Evolutionary conservation across 371 early-diverging fungal genomes (phyloP), one percentile per base, ranked within the genome.

Genomic region (Circinella minor): DNA sequence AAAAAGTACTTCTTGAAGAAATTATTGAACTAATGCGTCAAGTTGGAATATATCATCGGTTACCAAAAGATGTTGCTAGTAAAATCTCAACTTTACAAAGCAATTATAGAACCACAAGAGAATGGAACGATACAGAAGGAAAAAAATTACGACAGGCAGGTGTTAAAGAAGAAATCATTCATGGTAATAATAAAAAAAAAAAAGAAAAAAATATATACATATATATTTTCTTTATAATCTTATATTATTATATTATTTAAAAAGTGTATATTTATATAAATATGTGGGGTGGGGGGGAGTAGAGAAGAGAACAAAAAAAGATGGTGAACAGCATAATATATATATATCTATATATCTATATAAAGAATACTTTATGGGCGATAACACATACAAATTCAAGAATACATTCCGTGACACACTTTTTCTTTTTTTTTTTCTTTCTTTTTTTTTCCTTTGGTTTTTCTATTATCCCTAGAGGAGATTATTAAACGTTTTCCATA

Each of bases 51-150:
- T 74, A 80, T 60, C 83, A 83, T 69, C 83, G 83, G 14, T 54
- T 80, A 5, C 81, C 83, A 0, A 83, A 83, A 63, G 83, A 83
- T 59, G 79, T 83, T 0, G 83, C 83, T 36, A 74, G 75, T 34
- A 83, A 83, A 46, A 83, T 83, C 46, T 83, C 83, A 17, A 83
- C 83, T 9, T 59, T 83, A 17, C 83, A 83, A 64, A 79, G 79
- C 47, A 83, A 83, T 63, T 83, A 83, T 66, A 76, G 81, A 62
- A 64, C 77, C 14, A 74, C 81, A 57, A 77, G 81, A 66, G 83
- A 83, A 74, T 83, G 83, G 83, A 74, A 75, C 68, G 83, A 83
- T 54, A 63, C 73, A 15, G 78, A 78, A 27, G 83, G 83, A 6
- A 78, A 72, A 54, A 73, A 74, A 51, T 61, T 78, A 46, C 64